These are phyloP conservation scores for Carallia brachiata DNA, from an alignment of 345 rosid species.

Conservation along the genomic window DNA sequence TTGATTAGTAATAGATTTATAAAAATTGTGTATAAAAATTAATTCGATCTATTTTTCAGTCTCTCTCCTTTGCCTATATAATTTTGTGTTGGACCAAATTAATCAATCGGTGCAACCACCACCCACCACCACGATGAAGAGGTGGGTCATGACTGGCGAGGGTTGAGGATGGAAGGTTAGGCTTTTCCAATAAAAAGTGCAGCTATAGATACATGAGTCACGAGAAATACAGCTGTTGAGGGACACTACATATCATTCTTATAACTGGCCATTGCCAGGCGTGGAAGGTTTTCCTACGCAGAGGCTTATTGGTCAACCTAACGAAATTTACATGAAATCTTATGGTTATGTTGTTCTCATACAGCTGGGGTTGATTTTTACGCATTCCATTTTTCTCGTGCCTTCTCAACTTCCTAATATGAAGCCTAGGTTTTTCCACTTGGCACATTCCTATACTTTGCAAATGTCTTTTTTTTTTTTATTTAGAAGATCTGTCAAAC, in stretches of 20 bases:
- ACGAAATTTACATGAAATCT: slow-evolving; percentile 1
- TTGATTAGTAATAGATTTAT: too few relatives aligned
- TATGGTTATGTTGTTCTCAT: slow-evolving; percentile 8
- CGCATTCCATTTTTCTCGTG: slow-evolving; percentile 9
- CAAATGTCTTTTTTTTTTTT: neutral
- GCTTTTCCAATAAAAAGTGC: neutral
- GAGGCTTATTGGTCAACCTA: slow-evolving; percentile 7
- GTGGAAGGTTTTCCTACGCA: neutral
- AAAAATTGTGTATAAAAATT: too few relatives aligned
- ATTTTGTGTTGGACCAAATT: slow-evolving; percentile 2
- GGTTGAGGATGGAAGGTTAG: neutral
- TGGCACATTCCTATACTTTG: neutral
- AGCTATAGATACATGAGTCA: neutral
- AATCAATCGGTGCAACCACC: neutral
- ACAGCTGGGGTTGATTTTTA: slow-evolving; percentile 13
- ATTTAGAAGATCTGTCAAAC: too few relatives aligned
- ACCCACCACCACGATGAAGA: neutral
- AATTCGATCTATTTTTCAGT: too few relatives aligned
- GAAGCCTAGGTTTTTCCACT: slow-evolving; percentile 18
- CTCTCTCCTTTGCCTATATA: neutral
- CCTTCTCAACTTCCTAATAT: slow-evolving; percentile 21
- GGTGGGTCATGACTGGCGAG: neutral
- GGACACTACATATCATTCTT: too few relatives aligned
- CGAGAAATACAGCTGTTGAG: neutral
- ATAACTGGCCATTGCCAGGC: too few relatives aligned